These are phyloP conservation scores for Boletus eberwhitei DNA, from an alignment of 768 basidiomycete genomes.

Conservation along the genomic window DNA sequence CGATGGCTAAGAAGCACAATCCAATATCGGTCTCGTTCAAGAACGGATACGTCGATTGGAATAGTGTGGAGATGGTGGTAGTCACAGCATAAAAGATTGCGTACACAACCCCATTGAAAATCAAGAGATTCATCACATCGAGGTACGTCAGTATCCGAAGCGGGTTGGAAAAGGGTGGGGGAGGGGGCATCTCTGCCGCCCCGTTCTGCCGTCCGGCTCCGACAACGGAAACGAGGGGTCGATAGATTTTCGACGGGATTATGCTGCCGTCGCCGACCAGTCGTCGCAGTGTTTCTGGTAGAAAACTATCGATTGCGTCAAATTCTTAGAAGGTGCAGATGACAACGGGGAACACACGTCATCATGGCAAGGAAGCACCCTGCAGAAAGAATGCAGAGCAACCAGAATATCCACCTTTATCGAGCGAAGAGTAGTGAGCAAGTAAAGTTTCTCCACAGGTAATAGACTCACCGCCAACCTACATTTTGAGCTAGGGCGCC, in stretches of 20 bases:
- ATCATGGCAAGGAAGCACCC: conserved; percentile 13
- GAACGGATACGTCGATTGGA: conserved; percentile 47
- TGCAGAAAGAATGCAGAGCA: conserved; percentile 17
- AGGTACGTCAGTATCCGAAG: conserved; percentile 36
- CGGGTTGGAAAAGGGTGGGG: conserved; percentile 35
- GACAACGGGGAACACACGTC: conserved; percentile 3
- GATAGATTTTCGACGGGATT: conserved; percentile 24
- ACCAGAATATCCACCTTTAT: conserved; percentile 24
- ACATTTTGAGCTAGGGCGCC: conserved; percentile 49
- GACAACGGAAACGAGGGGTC: conserved; percentile 26
- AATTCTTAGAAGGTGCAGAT: neutral
- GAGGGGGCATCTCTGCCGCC: conserved; percentile 1
- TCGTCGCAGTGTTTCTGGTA: conserved; percentile 20
- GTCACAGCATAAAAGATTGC: conserved; percentile 49
- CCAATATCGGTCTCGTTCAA: conserved; percentile 55
- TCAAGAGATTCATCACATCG: conserved; percentile 38
- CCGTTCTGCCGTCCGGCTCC: conserved; percentile 21
- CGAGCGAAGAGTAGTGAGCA: neutral
- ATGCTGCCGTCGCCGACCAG: conserved; percentile 32
- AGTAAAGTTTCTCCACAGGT: neutral
- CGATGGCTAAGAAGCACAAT: conserved; percentile 74
- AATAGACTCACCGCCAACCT: conserved; percentile 57
- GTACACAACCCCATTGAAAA: conserved; percentile 54
- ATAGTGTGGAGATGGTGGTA: conserved; percentile 47
- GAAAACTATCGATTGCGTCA: conserved; percentile 14